phyloP scores from a whole-genome alignment of 495 filamentous ascomycete genomes.

The Xylaria scruposa region DNA sequence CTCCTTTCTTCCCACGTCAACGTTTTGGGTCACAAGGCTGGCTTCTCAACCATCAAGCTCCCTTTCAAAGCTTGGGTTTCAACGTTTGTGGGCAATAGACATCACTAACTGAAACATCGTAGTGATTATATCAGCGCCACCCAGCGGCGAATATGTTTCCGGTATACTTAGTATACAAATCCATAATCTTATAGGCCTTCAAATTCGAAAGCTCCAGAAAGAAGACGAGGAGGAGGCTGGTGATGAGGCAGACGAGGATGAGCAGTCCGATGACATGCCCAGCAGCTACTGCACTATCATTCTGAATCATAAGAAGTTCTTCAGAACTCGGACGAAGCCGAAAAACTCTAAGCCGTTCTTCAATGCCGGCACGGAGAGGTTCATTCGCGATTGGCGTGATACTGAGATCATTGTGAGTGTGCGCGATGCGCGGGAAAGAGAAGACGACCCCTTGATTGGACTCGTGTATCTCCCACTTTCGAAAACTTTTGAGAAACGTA shows the following conservation, averaged over 20 bases:
- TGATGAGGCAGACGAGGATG: constrained; percentile 61
- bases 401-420: constrained; percentile 69
- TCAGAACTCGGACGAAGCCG: constrained; percentile 73
- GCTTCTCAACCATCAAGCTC: background rate
- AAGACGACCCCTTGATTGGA: constrained; percentile 70
- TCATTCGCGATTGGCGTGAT: constrained; percentile 70
- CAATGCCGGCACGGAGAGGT: constrained; percentile 76
- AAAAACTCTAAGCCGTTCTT: constrained; percentile 80
- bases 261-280: constrained; percentile 66
- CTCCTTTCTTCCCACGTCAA: background rate
- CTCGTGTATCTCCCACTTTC: constrained; percentile 68
- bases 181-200: constrained; percentile 74
- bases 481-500: constrained; percentile 61
- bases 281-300: constrained; percentile 74
- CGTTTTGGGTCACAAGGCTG: background rate
- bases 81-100: background rate
- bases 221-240: constrained; percentile 46
- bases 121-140: constrained; percentile 65
- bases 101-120: background rate
- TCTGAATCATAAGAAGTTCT: constrained; percentile 73
- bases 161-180: constrained; percentile 74
- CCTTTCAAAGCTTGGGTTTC: background rate
- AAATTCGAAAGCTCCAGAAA: constrained; percentile 60
- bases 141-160: constrained; percentile 60
- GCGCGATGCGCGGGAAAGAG: constrained; percentile 67